phyloP scores from a whole-genome alignment of 108 stramenopile genomes.

The Stephanodiscus triporus region DNA sequence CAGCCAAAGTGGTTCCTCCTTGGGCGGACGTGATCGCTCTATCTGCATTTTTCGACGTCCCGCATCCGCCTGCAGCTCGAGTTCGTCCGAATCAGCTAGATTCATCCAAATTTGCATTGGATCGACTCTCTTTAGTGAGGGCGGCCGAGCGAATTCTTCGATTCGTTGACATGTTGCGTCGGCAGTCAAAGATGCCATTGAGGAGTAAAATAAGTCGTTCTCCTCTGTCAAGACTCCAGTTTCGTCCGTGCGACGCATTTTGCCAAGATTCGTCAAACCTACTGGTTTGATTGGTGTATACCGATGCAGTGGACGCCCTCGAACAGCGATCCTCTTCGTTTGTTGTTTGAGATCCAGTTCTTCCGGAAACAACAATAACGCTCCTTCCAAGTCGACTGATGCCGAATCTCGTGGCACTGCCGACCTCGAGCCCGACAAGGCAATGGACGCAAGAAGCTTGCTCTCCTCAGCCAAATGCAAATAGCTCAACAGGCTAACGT shows the following conservation, averaged over 20 bases:
- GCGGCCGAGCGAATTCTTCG: slow-evolving; percentile 32
- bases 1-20: slow-evolving; percentile 85
- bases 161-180: slow-evolving; percentile 3
- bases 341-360: slow-evolving; percentile 5
- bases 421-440: slow-evolving; percentile 40
- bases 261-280: slow-evolving; percentile 55
- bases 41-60: slow-evolving; percentile 47
- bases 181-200: slow-evolving; percentile 1
- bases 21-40: slow-evolving; percentile 77
- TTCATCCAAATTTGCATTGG: slow-evolving; percentile 37
- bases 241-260: slow-evolving; percentile 65
- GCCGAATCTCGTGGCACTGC: background rate
- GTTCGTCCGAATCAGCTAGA: background rate
- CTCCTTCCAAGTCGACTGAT: background rate
- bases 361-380: background rate
- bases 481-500: slow-evolving; percentile 52
- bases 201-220: slow-evolving; percentile 73
- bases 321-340: slow-evolving; percentile 1
- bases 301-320: slow-evolving; percentile 63
- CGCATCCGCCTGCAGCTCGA: slow-evolving; percentile 14
- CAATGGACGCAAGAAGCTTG: slow-evolving; percentile 59
- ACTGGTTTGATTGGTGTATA: slow-evolving; percentile 66
- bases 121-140: slow-evolving; percentile 52
- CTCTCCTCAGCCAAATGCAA: slow-evolving; percentile 68
- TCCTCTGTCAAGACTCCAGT: slow-evolving; percentile 56